These are phyloP conservation scores for Epichloe baconii DNA, from an alignment of 2,329 filamentous ascomycete genomes.

Conservation along the genomic window DNA sequence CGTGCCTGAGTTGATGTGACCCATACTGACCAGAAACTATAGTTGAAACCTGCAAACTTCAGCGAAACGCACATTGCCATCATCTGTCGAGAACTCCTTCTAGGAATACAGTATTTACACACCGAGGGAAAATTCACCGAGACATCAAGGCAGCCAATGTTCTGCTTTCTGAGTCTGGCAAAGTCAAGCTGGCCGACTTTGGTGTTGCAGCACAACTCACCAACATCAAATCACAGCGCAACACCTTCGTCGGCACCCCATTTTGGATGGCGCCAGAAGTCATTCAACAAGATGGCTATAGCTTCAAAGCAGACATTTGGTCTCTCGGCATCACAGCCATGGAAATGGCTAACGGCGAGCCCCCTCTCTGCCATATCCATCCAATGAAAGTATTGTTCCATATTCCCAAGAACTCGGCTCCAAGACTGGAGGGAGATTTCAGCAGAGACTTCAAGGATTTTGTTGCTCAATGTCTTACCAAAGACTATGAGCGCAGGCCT, in stretches of 20 bases:
- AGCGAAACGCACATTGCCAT: slow-evolving; percentile 86
- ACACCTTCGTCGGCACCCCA: slow-evolving; percentile 94
- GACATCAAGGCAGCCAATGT: slow-evolving; percentile 97
- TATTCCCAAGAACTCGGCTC: slow-evolving; percentile 79
- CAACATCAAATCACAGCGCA: slow-evolving; percentile 93
- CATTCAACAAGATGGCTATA: slow-evolving; percentile 71
- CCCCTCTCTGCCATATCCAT: slow-evolving; percentile 73
- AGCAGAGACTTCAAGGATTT: slow-evolving; percentile 93
- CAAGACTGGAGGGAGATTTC: slow-evolving; percentile 72
- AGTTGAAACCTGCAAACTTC: slow-evolving; percentile 86
- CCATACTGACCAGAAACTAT: slow-evolving; percentile 17
- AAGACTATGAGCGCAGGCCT: slow-evolving; percentile 74
- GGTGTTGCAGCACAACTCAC: slow-evolving; percentile 93
- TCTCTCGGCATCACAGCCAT: slow-evolving; percentile 85
- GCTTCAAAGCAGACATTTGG: slow-evolving; percentile 91
- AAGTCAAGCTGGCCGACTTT: slow-evolving; percentile 94
- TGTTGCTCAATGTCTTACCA: slow-evolving; percentile 76
- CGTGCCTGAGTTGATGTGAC: background rate
- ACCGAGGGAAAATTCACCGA: slow-evolving; percentile 85
- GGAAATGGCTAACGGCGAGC: slow-evolving; percentile 78
- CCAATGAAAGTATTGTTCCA: slow-evolving; percentile 91
- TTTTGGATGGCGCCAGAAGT: slow-evolving; percentile 97
- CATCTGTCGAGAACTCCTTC: slow-evolving; percentile 79
- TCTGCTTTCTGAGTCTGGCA: slow-evolving; percentile 77
- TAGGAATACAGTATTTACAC: slow-evolving; percentile 86